These are phyloP conservation scores for Aspergillus sp. DNA, from an alignment of 2,329 filamentous ascomycete genomes.

Conservation along the genomic window DNA sequence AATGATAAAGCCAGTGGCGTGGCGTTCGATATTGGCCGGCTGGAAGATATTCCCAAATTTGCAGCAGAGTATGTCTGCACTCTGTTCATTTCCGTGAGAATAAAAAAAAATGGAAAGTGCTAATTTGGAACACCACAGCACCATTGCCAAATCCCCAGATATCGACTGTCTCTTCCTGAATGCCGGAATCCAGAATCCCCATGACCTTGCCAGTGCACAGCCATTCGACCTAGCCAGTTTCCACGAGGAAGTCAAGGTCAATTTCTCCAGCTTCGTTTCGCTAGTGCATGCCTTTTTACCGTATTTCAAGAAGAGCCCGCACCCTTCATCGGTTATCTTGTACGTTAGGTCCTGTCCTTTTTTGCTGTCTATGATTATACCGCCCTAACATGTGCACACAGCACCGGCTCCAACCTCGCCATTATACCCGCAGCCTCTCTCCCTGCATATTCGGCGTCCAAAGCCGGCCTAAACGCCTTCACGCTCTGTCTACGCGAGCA, in stretches of 20 bases:
- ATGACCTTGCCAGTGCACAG: constrained; percentile 43
- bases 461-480: constrained; percentile 54
- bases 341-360: background rate
- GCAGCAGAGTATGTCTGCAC: constrained; percentile 15
- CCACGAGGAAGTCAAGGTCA: constrained; percentile 33
- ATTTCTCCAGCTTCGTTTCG: constrained; percentile 1
- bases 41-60: constrained; percentile 45
- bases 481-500: constrained; percentile 47
- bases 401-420: constrained; percentile 46
- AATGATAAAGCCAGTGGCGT: constrained; percentile 41
- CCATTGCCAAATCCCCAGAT: constrained; percentile 40
- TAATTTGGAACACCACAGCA: background rate
- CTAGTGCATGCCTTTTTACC: constrained; percentile 6
- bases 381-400: constrained; percentile 9
- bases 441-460: constrained; percentile 55
- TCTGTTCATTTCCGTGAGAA: no score
- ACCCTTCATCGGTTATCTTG: constrained; percentile 1
- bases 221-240: constrained; percentile 21
- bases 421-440: constrained; percentile 49
- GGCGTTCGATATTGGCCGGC: constrained; percentile 50
- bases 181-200: constrained; percentile 50
- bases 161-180: constrained; percentile 53
- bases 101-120: no score
- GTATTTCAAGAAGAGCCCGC: constrained; percentile 32
- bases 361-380: background rate